phyloP scores from a whole-genome alignment of 2,329 filamentous ascomycete species.

The Xylariales sp. region DNA sequence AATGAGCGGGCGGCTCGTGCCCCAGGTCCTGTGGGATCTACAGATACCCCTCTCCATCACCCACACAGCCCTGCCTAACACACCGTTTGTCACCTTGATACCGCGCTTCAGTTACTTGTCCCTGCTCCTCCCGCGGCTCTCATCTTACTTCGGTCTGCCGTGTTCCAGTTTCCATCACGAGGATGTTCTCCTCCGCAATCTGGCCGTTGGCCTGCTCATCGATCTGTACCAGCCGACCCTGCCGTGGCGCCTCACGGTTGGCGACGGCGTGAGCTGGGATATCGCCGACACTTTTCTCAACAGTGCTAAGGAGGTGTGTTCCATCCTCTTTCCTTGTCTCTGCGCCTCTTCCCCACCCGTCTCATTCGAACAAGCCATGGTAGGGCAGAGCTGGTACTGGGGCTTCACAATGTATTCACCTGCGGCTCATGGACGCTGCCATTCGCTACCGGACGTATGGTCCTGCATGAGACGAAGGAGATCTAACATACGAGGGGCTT shows the following conservation, averaged over 20 bases:
- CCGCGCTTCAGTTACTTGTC: conserved; percentile 58
- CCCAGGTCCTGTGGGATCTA: conserved; percentile 50
- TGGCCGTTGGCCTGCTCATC: conserved; percentile 33
- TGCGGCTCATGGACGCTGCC: too few species aligned
- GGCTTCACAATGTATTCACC: too few species aligned
- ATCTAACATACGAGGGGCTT: too few species aligned
- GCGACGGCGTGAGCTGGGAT: conserved; percentile 53
- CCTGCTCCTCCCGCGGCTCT: conserved; percentile 50
- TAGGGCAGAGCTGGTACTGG: too few species aligned
- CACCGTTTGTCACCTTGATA: conserved; percentile 48
- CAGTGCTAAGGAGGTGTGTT: conserved; percentile 55
- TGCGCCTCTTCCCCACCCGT: not conserved
- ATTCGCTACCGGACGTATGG: too few species aligned
- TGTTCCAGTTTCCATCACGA: conserved; percentile 56
- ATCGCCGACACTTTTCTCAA: conserved; percentile 61
- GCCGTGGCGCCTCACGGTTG: conserved; percentile 52
- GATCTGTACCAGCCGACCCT: conserved; percentile 52
- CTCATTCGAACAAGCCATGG: too few species aligned
- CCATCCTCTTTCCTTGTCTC: not conserved
- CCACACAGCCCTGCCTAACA: conserved; percentile 39
- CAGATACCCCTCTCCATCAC: conserved; percentile 52
- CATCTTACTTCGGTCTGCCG: conserved; percentile 46
- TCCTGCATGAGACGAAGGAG: too few species aligned
- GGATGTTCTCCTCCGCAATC: conserved; percentile 26
- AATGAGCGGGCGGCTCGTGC: conserved; percentile 17